These are phyloP conservation scores for Vitis vinifera DNA, from an alignment of 164 flowering plant species.

Conservation along the genomic window DNA sequence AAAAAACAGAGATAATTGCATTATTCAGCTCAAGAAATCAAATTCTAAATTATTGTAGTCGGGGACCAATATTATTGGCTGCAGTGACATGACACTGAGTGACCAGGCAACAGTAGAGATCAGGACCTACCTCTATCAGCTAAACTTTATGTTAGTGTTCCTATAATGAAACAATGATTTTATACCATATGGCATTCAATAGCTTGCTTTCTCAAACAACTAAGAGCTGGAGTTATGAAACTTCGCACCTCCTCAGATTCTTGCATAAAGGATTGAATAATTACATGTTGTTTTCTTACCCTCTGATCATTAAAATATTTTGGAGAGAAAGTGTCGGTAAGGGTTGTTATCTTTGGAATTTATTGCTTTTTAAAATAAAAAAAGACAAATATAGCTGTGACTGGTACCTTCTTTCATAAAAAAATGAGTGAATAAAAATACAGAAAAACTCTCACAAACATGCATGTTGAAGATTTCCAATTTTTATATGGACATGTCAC, in stretches of 20 bases:
- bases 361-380: neutral
- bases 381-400: neutral
- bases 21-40: neutral
- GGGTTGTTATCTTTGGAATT: neutral
- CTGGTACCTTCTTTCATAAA: neutral
- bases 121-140: neutral
- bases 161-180: neutral
- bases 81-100: conserved; percentile 1
- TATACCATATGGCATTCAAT: neutral
- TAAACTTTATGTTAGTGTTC: neutral
- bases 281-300: neutral
- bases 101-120: neutral
- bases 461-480: too few species aligned
- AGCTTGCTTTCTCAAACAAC: neutral
- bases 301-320: neutral
- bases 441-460: too few species aligned
- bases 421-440: too few species aligned
- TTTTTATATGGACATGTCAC: too few species aligned
- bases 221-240: neutral
- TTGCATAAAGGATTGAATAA: neutral
- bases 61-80: neutral
- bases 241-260: neutral
- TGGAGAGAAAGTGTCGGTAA: neutral
- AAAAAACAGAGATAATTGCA: too few species aligned
- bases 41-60: too few species aligned